A percentile compares a stretch with the other conserved stretches of the same genome.
Evolutionary conservation across 2,329 filamentous ascomycete species (phyloP).

Genomic region (Sclerotinia borealis): DNA sequence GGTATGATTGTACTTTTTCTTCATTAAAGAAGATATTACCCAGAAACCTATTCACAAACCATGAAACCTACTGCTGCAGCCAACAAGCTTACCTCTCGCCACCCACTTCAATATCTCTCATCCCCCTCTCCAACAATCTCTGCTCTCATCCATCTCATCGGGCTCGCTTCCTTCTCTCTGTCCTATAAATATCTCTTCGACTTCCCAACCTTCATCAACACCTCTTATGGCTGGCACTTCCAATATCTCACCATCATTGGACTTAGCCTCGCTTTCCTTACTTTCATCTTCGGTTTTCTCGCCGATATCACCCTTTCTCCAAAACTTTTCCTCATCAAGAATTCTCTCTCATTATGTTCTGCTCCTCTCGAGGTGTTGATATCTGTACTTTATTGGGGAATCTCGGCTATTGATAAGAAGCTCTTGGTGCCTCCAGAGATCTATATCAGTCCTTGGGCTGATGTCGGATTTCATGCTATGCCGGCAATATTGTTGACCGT

Average conservation of each 20-base stretch:
- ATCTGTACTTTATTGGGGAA: slow-evolving; percentile 66
- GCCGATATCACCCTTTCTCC: slow-evolving; percentile 57
- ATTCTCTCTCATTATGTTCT: slow-evolving; percentile 57
- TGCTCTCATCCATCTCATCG: slow-evolving; percentile 52
- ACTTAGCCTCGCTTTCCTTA: slow-evolving; percentile 52
- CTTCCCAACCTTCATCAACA: slow-evolving; percentile 48
- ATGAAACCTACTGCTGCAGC: neutral
- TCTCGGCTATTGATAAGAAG: slow-evolving; percentile 48
- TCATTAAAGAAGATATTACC: too few relatives aligned
- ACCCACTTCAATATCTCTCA: slow-evolving; percentile 59
- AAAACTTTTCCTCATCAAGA: slow-evolving; percentile 60
- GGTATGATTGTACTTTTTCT: too few relatives aligned
- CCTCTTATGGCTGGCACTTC: slow-evolving; percentile 49
- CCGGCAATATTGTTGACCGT: slow-evolving; percentile 58
- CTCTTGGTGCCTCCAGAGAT: slow-evolving; percentile 51
- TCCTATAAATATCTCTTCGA: slow-evolving; percentile 46
- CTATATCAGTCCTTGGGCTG: slow-evolving; percentile 48
- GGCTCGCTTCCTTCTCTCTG: slow-evolving; percentile 46
- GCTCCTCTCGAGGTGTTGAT: slow-evolving; percentile 68
- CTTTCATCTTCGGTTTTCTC: slow-evolving; percentile 55
- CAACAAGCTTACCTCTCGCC: slow-evolving; percentile 30
- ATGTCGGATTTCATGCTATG: slow-evolving; percentile 60
- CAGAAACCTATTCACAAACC: neutral
- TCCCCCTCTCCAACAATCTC: slow-evolving; percentile 61
- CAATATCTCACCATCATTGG: slow-evolving; percentile 68